phyloP scores from a whole-genome alignment of 1,284 basidiomycete genomes.

The Volvariella volvacea region DNA sequence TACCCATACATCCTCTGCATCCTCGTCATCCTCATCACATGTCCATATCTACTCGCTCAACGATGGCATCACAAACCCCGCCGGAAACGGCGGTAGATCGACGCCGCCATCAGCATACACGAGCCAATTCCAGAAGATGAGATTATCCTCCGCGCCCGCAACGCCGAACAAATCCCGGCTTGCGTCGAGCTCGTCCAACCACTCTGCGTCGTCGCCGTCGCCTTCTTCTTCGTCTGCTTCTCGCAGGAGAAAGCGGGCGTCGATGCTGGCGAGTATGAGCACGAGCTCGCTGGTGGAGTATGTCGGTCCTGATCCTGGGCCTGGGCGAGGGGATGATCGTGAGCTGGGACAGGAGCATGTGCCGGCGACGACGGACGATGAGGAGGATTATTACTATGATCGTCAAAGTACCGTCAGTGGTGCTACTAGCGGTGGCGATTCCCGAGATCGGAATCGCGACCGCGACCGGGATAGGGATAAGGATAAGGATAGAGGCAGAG shows the following conservation, averaged over 20 bases:
- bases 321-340: too few species aligned
- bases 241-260: constrained; percentile 22
- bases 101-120: background rate
- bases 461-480: background rate
- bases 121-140: constrained; percentile 28
- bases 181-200: constrained; percentile 6
- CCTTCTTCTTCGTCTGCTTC: constrained; percentile 20
- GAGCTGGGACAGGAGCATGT: constrained; percentile 18
- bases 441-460: too few species aligned
- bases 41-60: background rate
- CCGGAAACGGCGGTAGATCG: background rate
- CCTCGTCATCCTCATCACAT: constrained; percentile 5
- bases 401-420: constrained; percentile 14
- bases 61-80: background rate
- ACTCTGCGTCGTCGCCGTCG: constrained; percentile 15
- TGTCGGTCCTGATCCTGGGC: constrained; percentile 23
- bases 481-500: background rate
- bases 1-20: constrained; percentile 14
- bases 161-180: constrained; percentile 42
- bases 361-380: constrained; percentile 13
- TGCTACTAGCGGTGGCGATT: too few species aligned
- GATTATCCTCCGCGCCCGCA: constrained; percentile 46
- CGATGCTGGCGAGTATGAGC: constrained; percentile 20
- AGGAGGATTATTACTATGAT: constrained; percentile 15
- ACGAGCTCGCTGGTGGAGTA: constrained; percentile 30